Conservation (phyloP, 371 early-diverging fungal genomes). For the Lichtheimia ramosa region DNA sequence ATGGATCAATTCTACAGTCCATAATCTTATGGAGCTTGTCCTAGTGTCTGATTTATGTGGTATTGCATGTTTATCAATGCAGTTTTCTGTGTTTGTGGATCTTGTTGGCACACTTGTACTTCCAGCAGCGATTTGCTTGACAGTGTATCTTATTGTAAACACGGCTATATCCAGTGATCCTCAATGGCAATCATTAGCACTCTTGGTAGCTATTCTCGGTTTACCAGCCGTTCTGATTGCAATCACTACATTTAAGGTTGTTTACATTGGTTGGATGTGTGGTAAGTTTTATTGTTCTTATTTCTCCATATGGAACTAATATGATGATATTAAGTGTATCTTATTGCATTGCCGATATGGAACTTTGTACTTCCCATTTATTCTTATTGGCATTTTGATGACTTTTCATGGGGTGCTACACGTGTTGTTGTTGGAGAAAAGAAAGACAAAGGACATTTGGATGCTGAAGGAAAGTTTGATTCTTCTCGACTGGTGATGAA, state of each 20-base stretch:
- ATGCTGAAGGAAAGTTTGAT: constrained; percentile 65
- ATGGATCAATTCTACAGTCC: constrained; percentile 92
- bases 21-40: constrained; percentile 89
- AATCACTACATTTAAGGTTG: constrained; percentile 77
- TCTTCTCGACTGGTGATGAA: constrained; percentile 61
- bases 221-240: constrained; percentile 87
- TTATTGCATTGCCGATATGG: constrained; percentile 90
- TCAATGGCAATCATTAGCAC: constrained; percentile 66
- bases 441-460: constrained; percentile 59
- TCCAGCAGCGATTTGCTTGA: constrained; percentile 76
- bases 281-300: constrained; percentile 26
- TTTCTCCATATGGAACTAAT: background rate
- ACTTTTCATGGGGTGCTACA: constrained; percentile 93
- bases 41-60: constrained; percentile 86
- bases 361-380: constrained; percentile 92
- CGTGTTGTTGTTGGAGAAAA: constrained; percentile 74
- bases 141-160: constrained; percentile 50
- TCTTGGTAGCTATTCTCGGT: constrained; percentile 69
- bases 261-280: constrained; percentile 80
- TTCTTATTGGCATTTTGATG: constrained; percentile 96
- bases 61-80: constrained; percentile 85
- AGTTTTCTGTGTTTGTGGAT: constrained; percentile 82
- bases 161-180: constrained; percentile 49
- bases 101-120: constrained; percentile 81
- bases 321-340: constrained; percentile 33